phyloP scores from a whole-genome alignment of 768 basidiomycete species.

The Pleurotus ostreatus region DNA sequence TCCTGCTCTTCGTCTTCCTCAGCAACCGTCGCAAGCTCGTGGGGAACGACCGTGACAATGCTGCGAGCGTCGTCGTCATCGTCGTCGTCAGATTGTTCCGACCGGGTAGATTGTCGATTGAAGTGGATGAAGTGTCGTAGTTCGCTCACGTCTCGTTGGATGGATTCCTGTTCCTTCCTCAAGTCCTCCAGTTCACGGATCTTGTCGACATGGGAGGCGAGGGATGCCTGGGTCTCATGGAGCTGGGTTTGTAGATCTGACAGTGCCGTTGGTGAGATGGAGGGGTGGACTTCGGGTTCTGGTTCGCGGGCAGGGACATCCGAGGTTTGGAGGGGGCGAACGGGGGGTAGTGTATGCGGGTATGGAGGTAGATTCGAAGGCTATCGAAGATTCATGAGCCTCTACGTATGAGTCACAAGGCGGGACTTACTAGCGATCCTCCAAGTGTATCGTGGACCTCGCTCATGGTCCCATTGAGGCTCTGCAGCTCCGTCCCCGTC shows the following conservation, averaged over 20 bases:
- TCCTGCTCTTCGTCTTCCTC: conserved; percentile 69
- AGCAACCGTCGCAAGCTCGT: conserved; percentile 66
- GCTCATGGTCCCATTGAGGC: conserved; percentile 71
- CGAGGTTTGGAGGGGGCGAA: conserved; percentile 39
- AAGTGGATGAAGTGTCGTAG: conserved; percentile 69
- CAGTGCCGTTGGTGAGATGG: conserved; percentile 23
- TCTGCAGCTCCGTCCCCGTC: conserved; percentile 81
- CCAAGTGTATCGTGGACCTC: conserved; percentile 93
- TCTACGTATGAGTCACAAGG: background rate
- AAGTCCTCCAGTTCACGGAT: conserved; percentile 82
- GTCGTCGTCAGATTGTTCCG: conserved; percentile 37
- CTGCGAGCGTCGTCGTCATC: conserved; percentile 73
- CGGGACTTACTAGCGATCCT: conserved; percentile 64
- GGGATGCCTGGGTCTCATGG: conserved; percentile 74
- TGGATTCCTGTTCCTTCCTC: conserved; percentile 81
- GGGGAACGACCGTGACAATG: conserved; percentile 65
- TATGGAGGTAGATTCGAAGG: conserved; percentile 60
- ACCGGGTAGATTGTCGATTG: conserved; percentile 13
- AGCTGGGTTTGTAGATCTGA: conserved; percentile 79
- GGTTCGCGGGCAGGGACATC: conserved; percentile 23
- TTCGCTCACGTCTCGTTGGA: conserved; percentile 72
- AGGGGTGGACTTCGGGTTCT: conserved; percentile 18
- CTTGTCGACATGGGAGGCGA: conserved; percentile 76
- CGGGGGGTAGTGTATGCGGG: conserved; percentile 63
- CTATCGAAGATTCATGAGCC: conserved; percentile 27